Evolutionary conservation across 2,329 filamentous ascomycete species (phyloP).

Genomic region (Cercospora sesami): DNA sequence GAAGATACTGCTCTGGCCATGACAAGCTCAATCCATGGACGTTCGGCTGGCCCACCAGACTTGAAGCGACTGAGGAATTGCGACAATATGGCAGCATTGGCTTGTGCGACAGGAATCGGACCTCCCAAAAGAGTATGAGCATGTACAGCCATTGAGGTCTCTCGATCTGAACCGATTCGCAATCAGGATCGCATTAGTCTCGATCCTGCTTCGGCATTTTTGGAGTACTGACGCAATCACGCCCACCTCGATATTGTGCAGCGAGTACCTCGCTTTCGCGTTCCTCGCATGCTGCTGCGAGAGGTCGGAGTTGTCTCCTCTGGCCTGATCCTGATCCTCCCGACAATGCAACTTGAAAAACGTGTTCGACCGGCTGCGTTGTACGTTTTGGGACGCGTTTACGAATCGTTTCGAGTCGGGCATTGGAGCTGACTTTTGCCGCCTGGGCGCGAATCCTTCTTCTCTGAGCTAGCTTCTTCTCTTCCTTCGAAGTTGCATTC

Average conservation of each 20-base stretch:
- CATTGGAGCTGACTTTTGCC: background rate
- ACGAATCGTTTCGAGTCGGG: background rate
- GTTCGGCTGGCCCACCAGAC: background rate
- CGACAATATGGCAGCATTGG: background rate
- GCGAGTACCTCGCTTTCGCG: background rate
- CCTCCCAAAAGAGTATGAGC: background rate
- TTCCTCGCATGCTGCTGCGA: background rate
- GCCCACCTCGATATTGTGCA: background rate
- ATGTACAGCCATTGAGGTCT: background rate
- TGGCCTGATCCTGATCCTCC: background rate
- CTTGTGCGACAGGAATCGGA: background rate
- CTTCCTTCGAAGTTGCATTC: background rate
- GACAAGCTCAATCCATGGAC: slow-evolving; percentile 14
- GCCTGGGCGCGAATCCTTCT: background rate
- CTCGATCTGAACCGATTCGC: background rate
- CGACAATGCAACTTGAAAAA: background rate
- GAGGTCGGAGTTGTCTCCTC: background rate
- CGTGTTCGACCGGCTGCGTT: background rate
- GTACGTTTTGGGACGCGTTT: background rate
- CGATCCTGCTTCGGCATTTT: background rate
- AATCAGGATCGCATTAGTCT: background rate
- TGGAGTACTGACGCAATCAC: background rate
- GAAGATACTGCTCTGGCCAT: background rate
- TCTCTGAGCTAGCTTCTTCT: background rate
- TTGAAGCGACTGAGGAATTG: background rate